Conservation (phyloP, 495 filamentous ascomycete species). For the Emericellopsis terricola region DNA sequence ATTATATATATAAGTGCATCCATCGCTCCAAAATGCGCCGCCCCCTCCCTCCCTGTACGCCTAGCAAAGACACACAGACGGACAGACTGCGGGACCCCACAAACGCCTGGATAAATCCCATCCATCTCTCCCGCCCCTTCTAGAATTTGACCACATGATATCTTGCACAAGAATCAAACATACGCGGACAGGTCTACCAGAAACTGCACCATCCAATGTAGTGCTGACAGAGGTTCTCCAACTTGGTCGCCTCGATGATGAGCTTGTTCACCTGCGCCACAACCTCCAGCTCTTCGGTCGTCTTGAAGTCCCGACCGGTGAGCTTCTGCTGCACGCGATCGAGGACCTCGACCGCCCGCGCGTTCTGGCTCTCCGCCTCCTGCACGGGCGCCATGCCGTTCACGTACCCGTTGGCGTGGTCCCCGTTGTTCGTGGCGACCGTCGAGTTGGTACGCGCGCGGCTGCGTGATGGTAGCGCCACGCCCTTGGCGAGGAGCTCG, state of each 20-base stretch:
- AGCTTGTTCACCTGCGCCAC: constrained; percentile 83
- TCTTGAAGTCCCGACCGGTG: constrained; percentile 51
- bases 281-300: constrained; percentile 65
- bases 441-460: constrained; percentile 37
- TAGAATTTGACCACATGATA: no score
- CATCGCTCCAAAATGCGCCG: no score
- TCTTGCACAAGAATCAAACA: no score
- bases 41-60: no score
- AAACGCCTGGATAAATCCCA: no score
- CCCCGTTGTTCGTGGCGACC: constrained; percentile 12
- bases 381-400: constrained; percentile 18
- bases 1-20: no score
- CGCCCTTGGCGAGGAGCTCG: constrained; percentile 28
- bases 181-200: no score
- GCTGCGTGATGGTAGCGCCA: no score
- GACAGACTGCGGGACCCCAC: no score
- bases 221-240: constrained; percentile 96
- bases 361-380: constrained; percentile 72
- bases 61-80: no score
- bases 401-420: constrained; percentile 11
- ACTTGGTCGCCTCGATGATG: constrained; percentile 82
- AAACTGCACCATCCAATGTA: constrained; percentile 97
- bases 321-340: constrained; percentile 88
- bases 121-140: no score
- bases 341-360: constrained; percentile 78